Evolutionary conservation across 306 rosid genomes (phyloP).

Genomic region (Fragaria ananassa): DNA sequence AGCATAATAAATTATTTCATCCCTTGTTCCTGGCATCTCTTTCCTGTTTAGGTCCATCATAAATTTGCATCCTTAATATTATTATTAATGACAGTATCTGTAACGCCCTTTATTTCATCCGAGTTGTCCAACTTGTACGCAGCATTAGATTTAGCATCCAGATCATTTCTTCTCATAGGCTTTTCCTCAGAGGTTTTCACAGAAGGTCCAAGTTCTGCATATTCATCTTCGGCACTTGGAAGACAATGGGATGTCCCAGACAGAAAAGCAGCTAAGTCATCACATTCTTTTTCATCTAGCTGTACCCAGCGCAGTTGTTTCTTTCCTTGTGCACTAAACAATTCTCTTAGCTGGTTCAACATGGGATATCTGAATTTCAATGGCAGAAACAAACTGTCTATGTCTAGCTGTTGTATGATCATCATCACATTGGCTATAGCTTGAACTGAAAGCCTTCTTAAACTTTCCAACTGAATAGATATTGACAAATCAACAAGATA

Average conservation of each 20-base stretch:
- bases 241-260: conserved; percentile 53
- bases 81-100: conserved; percentile 32
- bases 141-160: conserved; percentile 27
- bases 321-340: conserved; percentile 59
- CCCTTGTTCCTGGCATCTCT: conserved; percentile 42
- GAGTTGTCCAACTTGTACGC: conserved; percentile 33
- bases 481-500: conserved; percentile 27
- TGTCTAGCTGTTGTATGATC: too few relatives aligned
- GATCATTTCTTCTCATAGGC: conserved; percentile 37
- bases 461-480: conserved; percentile 21
- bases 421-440: too few relatives aligned
- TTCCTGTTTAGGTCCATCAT: conserved; percentile 49
- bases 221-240: conserved; percentile 39
- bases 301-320: conserved; percentile 80
- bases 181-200: conserved; percentile 38
- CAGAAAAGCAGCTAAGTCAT: conserved; percentile 90
- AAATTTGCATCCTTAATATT: conserved; percentile 28
- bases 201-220: conserved; percentile 31
- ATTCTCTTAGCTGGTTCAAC: conserved; percentile 24
- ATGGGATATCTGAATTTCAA: too few relatives aligned
- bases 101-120: conserved; percentile 37
- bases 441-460: too few relatives aligned
- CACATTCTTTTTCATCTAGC: conserved; percentile 75
- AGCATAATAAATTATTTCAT: conserved; percentile 58
- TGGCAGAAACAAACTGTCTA: too few relatives aligned